phyloP scores from a whole-genome alignment of 1,284 basidiomycete species.

The Retiboletus fuscus region DNA sequence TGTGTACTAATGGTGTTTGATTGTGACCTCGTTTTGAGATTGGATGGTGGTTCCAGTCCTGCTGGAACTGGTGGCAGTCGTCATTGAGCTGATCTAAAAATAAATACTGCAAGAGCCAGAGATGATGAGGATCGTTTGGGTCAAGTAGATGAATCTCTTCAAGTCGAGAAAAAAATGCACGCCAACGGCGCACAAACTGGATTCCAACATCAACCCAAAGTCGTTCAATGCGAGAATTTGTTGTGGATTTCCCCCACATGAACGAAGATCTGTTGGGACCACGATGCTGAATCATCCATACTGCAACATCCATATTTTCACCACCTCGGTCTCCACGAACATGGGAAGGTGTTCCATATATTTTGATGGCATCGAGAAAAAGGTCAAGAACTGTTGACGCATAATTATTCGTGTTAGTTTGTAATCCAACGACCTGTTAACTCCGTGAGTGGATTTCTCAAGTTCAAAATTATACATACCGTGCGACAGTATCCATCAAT shows the following conservation, averaged over 20 bases:
- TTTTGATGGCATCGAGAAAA: neutral
- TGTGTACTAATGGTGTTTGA: neutral
- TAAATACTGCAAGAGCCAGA: neutral
- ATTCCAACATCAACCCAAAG: neutral
- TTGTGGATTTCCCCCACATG: neutral
- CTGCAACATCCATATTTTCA: constrained; percentile 1
- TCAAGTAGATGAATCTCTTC: neutral
- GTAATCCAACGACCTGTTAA: neutral
- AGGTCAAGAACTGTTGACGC: neutral
- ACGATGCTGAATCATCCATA: neutral
- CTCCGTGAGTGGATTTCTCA: too few relatives aligned
- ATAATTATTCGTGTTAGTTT: neutral
- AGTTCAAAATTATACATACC: neutral
- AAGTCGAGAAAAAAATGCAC: neutral
- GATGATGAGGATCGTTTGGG: neutral
- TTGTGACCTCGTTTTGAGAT: neutral
- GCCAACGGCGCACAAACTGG: neutral
- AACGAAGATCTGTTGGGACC: neutral
- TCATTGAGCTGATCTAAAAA: neutral
- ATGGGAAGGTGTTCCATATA: neutral
- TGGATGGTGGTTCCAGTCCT: neutral
- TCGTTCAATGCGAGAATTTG: neutral
- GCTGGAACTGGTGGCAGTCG: neutral
- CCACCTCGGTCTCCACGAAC: constrained; percentile 1
- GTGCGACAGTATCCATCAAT: constrained; percentile 43